A percentile compares a stretch with the other conserved stretches of the same genome.
Conservation (phyloP, 1,284 basidiomycete genomes). For the Omphalotus olearius region DNA sequence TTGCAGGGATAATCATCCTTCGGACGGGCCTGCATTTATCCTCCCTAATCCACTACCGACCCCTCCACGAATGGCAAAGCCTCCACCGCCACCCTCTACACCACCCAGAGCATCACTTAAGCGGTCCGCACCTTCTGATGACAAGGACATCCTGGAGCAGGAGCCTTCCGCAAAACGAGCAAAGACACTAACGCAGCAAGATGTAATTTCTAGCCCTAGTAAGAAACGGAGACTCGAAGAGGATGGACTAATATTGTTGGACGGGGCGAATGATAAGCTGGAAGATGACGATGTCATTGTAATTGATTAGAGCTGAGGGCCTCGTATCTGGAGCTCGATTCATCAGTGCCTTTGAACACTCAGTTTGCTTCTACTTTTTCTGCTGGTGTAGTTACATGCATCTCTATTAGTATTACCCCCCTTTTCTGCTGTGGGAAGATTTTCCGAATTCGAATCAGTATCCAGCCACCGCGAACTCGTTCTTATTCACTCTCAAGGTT, state of each 20-base stretch:
- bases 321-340: too few relatives aligned
- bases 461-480: too few relatives aligned
- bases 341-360: too few relatives aligned
- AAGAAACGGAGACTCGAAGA: conserved; percentile 64
- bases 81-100: conserved; percentile 36
- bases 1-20: conserved; percentile 46
- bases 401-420: too few relatives aligned
- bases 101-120: conserved; percentile 43
- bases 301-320: conserved; percentile 37
- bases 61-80: conserved; percentile 46
- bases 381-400: too few relatives aligned
- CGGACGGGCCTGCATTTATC: conserved; percentile 47
- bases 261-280: conserved; percentile 49
- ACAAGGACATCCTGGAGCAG: conserved; percentile 36
- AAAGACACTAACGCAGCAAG: conserved; percentile 23
- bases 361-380: too few relatives aligned
- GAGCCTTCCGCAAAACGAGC: conserved; percentile 54
- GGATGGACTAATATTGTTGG: conserved; percentile 67
- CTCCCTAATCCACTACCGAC: conserved; percentile 59
- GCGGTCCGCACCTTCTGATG: conserved; percentile 49
- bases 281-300: conserved; percentile 50
- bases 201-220: conserved; percentile 43
- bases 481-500: too few relatives aligned
- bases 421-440: too few relatives aligned
- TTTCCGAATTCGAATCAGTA: too few relatives aligned